A percentile compares a stretch with the other conserved stretches of the same genome.
These are phyloP conservation scores for Spiraea crenata DNA, from an alignment of 331 rosid species.

Conservation along the genomic window DNA sequence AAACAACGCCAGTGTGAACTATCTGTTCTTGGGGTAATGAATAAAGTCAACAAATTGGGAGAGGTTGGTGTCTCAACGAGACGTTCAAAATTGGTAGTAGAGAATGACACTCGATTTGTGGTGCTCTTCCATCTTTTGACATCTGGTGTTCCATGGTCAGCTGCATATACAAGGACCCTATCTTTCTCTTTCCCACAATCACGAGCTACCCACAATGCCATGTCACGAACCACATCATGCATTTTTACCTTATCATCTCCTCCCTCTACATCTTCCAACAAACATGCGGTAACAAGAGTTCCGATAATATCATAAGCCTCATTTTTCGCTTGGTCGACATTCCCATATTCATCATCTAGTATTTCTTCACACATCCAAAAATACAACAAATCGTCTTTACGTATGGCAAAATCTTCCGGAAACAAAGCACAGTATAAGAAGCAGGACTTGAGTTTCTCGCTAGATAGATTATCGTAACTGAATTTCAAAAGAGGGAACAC, in stretches of 20 bases:
- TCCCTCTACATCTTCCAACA: constrained; percentile 2
- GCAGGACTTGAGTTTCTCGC: neutral
- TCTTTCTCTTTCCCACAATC: neutral
- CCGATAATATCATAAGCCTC: neutral
- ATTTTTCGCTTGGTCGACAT: neutral
- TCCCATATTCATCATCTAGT: neutral
- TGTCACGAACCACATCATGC: constrained; percentile 13
- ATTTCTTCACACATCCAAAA: constrained; percentile 4
- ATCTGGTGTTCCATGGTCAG: neutral
- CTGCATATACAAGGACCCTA: neutral
- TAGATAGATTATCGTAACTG: constrained; percentile 4
- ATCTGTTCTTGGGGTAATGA: neutral
- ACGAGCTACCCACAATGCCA: constrained; percentile 19
- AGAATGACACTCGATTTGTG: neutral
- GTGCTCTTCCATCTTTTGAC: neutral
- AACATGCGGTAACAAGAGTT: neutral
- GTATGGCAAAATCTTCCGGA: neutral
- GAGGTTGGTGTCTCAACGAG: neutral
- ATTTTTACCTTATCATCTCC: neutral
- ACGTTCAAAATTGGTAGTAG: no score
- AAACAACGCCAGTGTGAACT: no score
- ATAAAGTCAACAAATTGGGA: constrained; percentile 8
- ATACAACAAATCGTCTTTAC: neutral
- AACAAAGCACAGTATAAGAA: constrained; percentile 17
- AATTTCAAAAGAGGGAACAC: constrained; percentile 5